phyloP scores from a whole-genome alignment of 345 rosid genomes.

The Turnera subulata region DNA sequence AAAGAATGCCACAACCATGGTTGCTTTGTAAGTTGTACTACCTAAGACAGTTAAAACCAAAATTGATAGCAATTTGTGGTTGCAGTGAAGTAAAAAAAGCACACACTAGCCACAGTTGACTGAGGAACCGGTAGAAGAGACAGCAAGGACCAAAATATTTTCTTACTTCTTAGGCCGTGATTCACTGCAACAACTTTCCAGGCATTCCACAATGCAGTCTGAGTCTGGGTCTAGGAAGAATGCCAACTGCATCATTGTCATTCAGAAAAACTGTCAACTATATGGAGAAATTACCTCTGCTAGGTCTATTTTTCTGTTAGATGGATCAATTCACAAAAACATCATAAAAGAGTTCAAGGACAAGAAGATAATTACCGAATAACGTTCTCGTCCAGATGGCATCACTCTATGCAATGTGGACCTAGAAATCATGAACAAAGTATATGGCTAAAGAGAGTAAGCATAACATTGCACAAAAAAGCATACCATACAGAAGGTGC shows the following conservation, averaged over 20 bases:
- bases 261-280: neutral
- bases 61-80: too few relatives aligned
- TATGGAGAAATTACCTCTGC: too few relatives aligned
- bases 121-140: neutral
- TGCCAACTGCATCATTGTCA: constrained; percentile 46
- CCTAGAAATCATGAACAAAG: constrained; percentile 25
- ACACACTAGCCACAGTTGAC: neutral
- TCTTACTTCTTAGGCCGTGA: constrained; percentile 52
- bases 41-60: neutral
- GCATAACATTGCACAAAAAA: neutral
- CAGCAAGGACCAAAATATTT: neutral
- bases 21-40: neutral
- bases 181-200: constrained; percentile 63
- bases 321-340: too few relatives aligned
- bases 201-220: constrained; percentile 64
- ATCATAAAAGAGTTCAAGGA: neutral
- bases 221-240: constrained; percentile 58
- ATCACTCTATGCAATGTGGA: constrained; percentile 81
- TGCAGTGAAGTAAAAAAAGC: too few relatives aligned
- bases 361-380: constrained; percentile 40
- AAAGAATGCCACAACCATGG: too few relatives aligned
- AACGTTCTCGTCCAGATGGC: constrained; percentile 60
- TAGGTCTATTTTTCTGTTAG: too few relatives aligned
- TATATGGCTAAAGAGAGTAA: neutral
- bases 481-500: too few relatives aligned